Conservation (phyloP, 1,139 yeast genomes). For the Kodamaea fungicola region DNA sequence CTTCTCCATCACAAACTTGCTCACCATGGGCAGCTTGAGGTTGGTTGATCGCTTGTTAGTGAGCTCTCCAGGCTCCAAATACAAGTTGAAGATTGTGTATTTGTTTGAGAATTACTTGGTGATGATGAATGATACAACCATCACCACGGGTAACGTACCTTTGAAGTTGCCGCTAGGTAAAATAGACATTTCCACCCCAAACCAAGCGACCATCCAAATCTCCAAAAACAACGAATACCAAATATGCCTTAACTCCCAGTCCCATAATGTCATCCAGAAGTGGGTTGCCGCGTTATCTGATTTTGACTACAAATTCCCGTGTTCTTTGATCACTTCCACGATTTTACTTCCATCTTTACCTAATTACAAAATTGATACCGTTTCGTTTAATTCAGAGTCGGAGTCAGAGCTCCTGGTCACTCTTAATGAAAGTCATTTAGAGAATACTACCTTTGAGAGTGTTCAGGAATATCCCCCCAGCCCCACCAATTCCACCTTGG, state of each 20-base stretch:
- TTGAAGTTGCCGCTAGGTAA: constrained; percentile 13
- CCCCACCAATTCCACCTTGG: background rate
- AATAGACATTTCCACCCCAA: constrained; percentile 15
- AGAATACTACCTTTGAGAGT: too few species aligned
- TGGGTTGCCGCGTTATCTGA: constrained; percentile 47
- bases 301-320: constrained; percentile 28
- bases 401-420: too few species aligned
- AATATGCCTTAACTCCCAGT: constrained; percentile 20
- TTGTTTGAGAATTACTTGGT: constrained; percentile 34
- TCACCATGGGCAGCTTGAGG: constrained; percentile 33
- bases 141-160: constrained; percentile 8
- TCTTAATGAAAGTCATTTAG: too few species aligned
- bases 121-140: constrained; percentile 14
- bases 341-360: constrained; percentile 9
- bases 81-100: constrained; percentile 20
- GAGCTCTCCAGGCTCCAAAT: constrained; percentile 10
- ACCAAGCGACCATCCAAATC: constrained; percentile 17
- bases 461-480: too few species aligned
- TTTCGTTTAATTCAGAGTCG: too few species aligned
- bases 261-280: constrained; percentile 34
- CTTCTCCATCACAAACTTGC: constrained; percentile 24
- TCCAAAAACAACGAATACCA: constrained; percentile 1
- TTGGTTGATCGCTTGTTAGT: constrained; percentile 34
- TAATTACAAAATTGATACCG: background rate
- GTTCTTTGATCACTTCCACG: constrained; percentile 37